phyloP scores from a whole-genome alignment of 768 basidiomycete genomes.

The Podaxis carcinomalis region DNA sequence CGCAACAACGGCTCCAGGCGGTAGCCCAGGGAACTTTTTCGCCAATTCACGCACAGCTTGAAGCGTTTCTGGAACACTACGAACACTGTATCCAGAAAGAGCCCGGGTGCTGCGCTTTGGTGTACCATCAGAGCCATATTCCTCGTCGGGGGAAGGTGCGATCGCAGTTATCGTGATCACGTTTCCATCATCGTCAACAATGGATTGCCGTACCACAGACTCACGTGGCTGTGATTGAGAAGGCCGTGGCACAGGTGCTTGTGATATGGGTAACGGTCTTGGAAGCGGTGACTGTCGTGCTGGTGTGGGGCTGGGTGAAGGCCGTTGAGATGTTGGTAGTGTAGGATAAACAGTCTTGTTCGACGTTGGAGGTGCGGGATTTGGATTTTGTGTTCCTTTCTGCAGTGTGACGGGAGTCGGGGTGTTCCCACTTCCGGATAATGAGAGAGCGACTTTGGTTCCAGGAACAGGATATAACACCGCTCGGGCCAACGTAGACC shows the following conservation, averaged over 20 bases:
- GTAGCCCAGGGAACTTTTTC: slow-evolving; percentile 46
- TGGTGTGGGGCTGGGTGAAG: not conserved
- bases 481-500: slow-evolving; percentile 3
- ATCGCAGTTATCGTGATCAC: slow-evolving; percentile 4
- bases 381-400: not conserved
- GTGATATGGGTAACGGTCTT: not conserved
- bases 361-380: not conserved
- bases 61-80: slow-evolving; percentile 36
- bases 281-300: not conserved
- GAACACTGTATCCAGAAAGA: slow-evolving; percentile 23
- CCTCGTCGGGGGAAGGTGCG: not conserved
- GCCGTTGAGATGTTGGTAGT: not conserved
- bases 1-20: slow-evolving; percentile 3
- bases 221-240: not conserved
- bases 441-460: not conserved
- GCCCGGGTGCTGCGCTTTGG: slow-evolving; percentile 6
- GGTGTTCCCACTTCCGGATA: not conserved
- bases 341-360: not conserved
- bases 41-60: slow-evolving; percentile 48
- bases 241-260: not conserved
- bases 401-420: not conserved
- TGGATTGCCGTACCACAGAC: not conserved
- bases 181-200: slow-evolving; percentile 4
- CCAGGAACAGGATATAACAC: slow-evolving; percentile 2
- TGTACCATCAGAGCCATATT: not conserved